A percentile compares a stretch with the other conserved stretches of the same genome.
Evolutionary conservation across 192 early-diverging fungal species (phyloP).

Genomic region (Backusella liffmaniae): DNA sequence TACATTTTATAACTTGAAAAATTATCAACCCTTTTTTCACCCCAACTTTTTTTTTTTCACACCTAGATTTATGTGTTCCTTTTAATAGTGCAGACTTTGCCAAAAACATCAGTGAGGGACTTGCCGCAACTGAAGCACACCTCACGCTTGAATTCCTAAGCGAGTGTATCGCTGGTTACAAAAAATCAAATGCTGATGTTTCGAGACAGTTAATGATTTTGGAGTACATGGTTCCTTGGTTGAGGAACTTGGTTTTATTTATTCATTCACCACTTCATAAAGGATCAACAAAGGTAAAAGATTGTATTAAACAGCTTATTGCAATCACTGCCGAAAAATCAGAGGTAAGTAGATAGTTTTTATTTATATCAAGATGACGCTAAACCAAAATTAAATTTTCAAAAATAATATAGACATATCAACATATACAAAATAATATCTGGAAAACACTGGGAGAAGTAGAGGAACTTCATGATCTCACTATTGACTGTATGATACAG

Average conservation of each 20-base stretch:
- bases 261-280: slow-evolving; percentile 28
- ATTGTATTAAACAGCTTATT: slow-evolving; percentile 72
- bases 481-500: slow-evolving; percentile 73
- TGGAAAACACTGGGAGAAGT: slow-evolving; percentile 76
- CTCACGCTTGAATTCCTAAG: slow-evolving; percentile 86
- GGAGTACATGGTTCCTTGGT: slow-evolving; percentile 88
- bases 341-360: slow-evolving; percentile 36
- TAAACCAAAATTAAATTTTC: neutral
- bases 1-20: neutral
- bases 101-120: slow-evolving; percentile 65
- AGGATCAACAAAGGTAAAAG: slow-evolving; percentile 57
- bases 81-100: slow-evolving; percentile 81
- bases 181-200: slow-evolving; percentile 56
- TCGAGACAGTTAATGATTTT: slow-evolving; percentile 75
- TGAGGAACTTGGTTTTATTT: slow-evolving; percentile 68
- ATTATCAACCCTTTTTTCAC: neutral
- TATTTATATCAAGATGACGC: neutral
- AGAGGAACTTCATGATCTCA: slow-evolving; percentile 70
- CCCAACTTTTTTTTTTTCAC: neutral
- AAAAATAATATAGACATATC: slow-evolving; percentile 61
- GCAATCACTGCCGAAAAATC: slow-evolving; percentile 69
- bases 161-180: slow-evolving; percentile 79
- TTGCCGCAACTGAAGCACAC: slow-evolving; percentile 68
- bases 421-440: slow-evolving; percentile 76
- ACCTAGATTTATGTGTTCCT: slow-evolving; percentile 79